Evolutionary conservation across 2,329 filamentous ascomycete species (phyloP).

Genomic region (Paraconiothyrium brasiliense): DNA sequence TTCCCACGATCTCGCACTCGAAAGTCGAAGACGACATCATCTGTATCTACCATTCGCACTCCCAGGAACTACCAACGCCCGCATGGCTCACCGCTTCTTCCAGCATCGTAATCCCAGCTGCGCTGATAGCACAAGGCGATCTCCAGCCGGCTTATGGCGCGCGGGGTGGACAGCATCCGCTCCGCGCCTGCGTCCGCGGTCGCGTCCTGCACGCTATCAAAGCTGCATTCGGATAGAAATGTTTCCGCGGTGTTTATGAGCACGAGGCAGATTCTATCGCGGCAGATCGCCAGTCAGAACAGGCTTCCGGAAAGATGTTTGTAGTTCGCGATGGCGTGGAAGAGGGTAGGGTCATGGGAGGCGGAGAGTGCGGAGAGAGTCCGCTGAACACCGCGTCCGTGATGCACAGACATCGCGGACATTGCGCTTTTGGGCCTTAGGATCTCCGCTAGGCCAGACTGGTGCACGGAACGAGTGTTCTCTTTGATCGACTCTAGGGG

Average conservation of each 20-base stretch:
- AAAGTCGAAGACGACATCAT: neutral
- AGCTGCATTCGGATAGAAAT: constrained; percentile 25
- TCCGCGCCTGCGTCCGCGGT: constrained; percentile 24
- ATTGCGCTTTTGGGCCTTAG: too few species aligned
- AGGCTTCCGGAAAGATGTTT: neutral
- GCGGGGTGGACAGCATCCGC: constrained; percentile 12
- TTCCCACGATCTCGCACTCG: neutral
- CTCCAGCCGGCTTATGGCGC: constrained; percentile 6
- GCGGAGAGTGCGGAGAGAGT: neutral
- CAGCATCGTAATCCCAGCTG: neutral
- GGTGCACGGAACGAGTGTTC: too few species aligned
- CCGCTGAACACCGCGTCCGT: neutral
- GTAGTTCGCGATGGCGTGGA: neutral
- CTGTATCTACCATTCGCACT: neutral
- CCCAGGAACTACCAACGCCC: neutral
- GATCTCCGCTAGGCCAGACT: too few species aligned
- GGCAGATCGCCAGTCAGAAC: neutral
- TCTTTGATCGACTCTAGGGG: too few species aligned
- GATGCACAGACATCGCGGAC: too few species aligned
- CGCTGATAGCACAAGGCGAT: neutral
- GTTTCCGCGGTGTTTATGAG: constrained; percentile 24
- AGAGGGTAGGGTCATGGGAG: neutral
- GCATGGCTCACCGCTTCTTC: constrained; percentile 3
- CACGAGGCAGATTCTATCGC: constrained; percentile 13
- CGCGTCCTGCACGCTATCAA: constrained; percentile 15